phyloP scores from a whole-genome alignment of 2,329 filamentous ascomycete genomes.

The Aspergillus latus region DNA sequence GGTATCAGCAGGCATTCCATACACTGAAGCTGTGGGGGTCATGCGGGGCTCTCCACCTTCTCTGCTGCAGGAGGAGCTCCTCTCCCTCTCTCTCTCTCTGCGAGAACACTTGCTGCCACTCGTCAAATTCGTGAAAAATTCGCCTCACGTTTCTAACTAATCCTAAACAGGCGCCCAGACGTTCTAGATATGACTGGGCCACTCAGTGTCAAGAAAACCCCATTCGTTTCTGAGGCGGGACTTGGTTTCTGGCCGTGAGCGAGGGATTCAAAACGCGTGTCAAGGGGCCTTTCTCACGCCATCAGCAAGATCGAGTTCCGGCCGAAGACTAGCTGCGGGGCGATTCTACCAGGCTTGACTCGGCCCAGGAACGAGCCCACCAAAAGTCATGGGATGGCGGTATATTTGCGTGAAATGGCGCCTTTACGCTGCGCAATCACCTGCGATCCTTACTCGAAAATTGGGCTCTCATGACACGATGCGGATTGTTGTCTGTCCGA shows the following conservation, averaged over 20 bases:
- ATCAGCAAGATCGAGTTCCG: slow-evolving; percentile 16
- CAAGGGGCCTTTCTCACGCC: slow-evolving; percentile 16
- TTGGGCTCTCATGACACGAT: slow-evolving; percentile 10
- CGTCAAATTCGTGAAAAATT: background rate
- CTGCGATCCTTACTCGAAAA: background rate
- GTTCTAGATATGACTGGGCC: background rate
- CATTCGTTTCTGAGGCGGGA: no score
- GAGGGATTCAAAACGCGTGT: slow-evolving; percentile 1
- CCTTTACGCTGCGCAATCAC: slow-evolving; percentile 7
- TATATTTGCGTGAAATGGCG: slow-evolving; percentile 11
- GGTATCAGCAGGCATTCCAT: background rate
- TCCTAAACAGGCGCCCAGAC: background rate
- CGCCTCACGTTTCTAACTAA: background rate
- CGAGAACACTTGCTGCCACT: no score
- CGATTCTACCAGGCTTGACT: background rate
- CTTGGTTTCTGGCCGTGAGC: background rate
- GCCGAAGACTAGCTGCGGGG: slow-evolving; percentile 13
- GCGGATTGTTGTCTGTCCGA: background rate
- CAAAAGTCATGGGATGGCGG: slow-evolving; percentile 1
- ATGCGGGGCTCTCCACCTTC: slow-evolving; percentile 16
- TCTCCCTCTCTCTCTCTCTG: background rate
- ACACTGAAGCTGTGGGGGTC: slow-evolving; percentile 10
- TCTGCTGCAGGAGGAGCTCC: background rate
- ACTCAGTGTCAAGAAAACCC: background rate
- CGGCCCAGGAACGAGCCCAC: slow-evolving; percentile 2